Conservation (phyloP, 306 rosid species). For the Fagus crenata region DNA sequence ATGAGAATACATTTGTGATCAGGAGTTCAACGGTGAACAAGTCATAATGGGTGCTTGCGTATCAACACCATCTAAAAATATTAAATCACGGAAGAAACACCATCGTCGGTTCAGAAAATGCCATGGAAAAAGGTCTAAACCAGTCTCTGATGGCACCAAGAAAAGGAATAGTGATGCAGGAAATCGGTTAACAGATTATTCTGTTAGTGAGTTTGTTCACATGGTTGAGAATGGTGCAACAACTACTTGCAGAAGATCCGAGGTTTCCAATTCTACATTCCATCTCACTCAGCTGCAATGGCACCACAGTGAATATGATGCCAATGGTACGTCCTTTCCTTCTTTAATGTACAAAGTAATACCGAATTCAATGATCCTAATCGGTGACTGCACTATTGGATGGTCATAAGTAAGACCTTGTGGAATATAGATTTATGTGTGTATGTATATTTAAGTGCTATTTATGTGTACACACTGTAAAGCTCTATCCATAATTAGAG, state of each 20-base stretch:
- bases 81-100: conserved; percentile 40
- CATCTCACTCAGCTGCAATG: conserved; percentile 80
- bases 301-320: conserved; percentile 69
- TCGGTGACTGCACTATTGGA: not conserved
- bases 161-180: conserved; percentile 53
- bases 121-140: conserved; percentile 41
- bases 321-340: conserved; percentile 42
- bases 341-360: conserved; percentile 1
- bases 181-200: conserved; percentile 56
- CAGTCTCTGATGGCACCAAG: conserved; percentile 41
- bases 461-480: not conserved
- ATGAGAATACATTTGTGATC: conserved; percentile 4
- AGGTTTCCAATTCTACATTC: conserved; percentile 65
- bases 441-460: not conserved
- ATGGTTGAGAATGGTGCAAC: conserved; percentile 70
- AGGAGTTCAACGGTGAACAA: conserved; percentile 19
- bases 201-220: conserved; percentile 73
- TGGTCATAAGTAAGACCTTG: not conserved
- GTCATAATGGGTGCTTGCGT: conserved; percentile 74
- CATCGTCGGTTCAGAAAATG: conserved; percentile 36
- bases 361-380: not conserved
- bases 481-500: not conserved
- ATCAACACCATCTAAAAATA: conserved; percentile 50
- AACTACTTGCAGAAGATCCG: conserved; percentile 69
- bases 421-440: not conserved